phyloP scores from a whole-genome alignment of 345 rosid genomes.

The Lepidium sativum region DNA sequence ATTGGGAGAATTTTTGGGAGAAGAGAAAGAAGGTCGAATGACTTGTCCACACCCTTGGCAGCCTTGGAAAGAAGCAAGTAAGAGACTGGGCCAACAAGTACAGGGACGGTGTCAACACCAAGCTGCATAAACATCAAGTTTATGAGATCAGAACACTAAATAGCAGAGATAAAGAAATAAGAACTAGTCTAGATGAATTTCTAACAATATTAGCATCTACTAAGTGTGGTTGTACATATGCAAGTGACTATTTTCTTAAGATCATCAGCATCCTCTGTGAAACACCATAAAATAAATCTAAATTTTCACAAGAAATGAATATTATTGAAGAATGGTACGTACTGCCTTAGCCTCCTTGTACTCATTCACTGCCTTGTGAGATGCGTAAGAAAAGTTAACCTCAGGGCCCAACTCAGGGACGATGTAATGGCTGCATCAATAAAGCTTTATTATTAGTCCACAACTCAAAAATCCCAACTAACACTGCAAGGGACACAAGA shows the following conservation, averaged over 20 bases:
- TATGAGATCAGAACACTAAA: not conserved
- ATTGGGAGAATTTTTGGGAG: conserved; percentile 69
- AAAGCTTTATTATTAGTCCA: not conserved
- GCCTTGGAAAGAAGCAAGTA: conserved; percentile 92
- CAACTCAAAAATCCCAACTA: not conserved
- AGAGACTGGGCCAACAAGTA: conserved; percentile 91
- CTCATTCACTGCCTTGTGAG: conserved; percentile 92
- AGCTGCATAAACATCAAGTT: conserved; percentile 41
- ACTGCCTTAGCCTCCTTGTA: conserved; percentile 97
- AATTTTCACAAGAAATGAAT: not conserved
- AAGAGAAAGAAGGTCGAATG: conserved; percentile 79
- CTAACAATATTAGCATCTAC: not conserved
- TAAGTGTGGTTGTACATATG: not conserved
- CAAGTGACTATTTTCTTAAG: not conserved
- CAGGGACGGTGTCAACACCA: conserved; percentile 86
- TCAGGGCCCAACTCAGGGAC: conserved; percentile 98
- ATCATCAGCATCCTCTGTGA: not conserved
- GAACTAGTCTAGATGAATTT: not conserved
- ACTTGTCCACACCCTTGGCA: conserved; percentile 90
- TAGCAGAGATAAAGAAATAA: not conserved
- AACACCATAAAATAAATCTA: not conserved
- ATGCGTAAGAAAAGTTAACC: conserved; percentile 80
- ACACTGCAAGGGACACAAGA: not conserved
- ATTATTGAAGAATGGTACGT: conserved; percentile 27
- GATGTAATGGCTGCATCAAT: conserved; percentile 69